Conservation (phyloP, 2,329 filamentous ascomycete species). For the Westerdykella sp. region DNA sequence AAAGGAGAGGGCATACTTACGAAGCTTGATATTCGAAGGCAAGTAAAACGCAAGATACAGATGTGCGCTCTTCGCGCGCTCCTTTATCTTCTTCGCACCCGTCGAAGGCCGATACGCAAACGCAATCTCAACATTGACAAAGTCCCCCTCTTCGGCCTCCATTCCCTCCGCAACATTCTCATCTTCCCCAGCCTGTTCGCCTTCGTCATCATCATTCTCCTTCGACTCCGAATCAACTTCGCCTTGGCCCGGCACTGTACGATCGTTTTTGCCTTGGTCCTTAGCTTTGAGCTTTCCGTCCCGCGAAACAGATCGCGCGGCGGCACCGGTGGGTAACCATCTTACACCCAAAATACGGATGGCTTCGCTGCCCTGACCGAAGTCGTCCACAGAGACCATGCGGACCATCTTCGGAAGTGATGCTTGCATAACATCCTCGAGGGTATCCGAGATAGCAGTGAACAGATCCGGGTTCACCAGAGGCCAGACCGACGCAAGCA, state of each 20-base stretch:
- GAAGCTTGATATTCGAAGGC: conserved; percentile 49
- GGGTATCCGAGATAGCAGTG: conserved; percentile 59
- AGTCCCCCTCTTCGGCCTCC: conserved; percentile 71
- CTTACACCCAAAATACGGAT: conserved; percentile 64
- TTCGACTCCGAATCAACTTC: conserved; percentile 34
- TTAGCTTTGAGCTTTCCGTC: conserved; percentile 52
- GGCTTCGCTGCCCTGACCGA: conserved; percentile 68
- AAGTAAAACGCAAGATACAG: conserved; percentile 67
- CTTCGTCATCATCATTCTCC: conserved; percentile 27
- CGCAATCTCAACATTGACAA: conserved; percentile 69
- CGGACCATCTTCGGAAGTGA: conserved; percentile 62
- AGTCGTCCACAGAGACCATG: conserved; percentile 70
- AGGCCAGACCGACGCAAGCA: conserved; percentile 64
- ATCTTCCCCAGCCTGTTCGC: conserved; percentile 20
- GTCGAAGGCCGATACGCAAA: conserved; percentile 65
- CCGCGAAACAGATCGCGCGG: conserved; percentile 53
- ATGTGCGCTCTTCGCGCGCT: conserved; percentile 66
- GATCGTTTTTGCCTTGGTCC: conserved; percentile 45
- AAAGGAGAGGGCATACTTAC: conserved; percentile 24
- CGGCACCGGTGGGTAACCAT: conserved; percentile 67
- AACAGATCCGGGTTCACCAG: conserved; percentile 72
- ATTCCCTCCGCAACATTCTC: conserved; percentile 52
- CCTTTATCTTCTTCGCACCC: conserved; percentile 53
- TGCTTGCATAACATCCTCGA: conserved; percentile 77
- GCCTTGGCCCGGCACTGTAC: conserved; percentile 44